phyloP scores from a whole-genome alignment of 2,329 filamentous ascomycete genomes.

The Ophiocordyceps australis region DNA sequence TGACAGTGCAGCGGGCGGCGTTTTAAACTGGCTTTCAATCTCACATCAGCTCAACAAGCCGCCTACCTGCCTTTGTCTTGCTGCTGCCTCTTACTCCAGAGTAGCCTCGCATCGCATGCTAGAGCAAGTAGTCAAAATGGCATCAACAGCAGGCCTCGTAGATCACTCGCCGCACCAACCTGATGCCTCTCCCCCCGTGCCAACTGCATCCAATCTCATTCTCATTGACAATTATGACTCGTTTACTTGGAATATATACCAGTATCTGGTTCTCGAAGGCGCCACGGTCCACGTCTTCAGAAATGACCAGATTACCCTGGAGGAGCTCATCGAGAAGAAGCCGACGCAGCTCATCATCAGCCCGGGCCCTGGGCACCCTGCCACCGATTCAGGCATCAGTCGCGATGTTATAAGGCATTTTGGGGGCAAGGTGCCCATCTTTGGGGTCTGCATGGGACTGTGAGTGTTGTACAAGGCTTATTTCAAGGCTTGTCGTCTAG shows the following conservation, averaged over 20 bases:
- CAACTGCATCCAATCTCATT: conserved; percentile 75
- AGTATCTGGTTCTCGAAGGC: conserved; percentile 92
- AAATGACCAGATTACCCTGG: conserved; percentile 79
- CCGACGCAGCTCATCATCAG: conserved; percentile 92
- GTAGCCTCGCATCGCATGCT: too few species aligned
- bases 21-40: too few species aligned
- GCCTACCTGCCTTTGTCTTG: too few species aligned
- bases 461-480: conserved; percentile 23
- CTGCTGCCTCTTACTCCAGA: too few species aligned
- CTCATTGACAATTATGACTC: conserved; percentile 99
- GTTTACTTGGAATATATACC: conserved; percentile 98
- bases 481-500: neutral
- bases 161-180: conserved; percentile 84
- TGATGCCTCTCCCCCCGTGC: conserved; percentile 50
- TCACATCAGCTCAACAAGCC: too few species aligned
- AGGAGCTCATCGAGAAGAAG: conserved; percentile 65
- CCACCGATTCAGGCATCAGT: conserved; percentile 82
- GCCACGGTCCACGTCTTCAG: conserved; percentile 77
- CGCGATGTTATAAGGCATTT: conserved; percentile 84
- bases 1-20: too few species aligned
- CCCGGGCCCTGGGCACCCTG: conserved; percentile 84
- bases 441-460: conserved; percentile 99
- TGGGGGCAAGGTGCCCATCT: conserved; percentile 80
- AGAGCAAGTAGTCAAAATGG: too few species aligned
- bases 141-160: too few species aligned